A percentile compares a stretch with the other conserved stretches of the same genome.
phyloP scores from a whole-genome alignment of 768 basidiomycete genomes.

The Psilocybe subaeruginosa region DNA sequence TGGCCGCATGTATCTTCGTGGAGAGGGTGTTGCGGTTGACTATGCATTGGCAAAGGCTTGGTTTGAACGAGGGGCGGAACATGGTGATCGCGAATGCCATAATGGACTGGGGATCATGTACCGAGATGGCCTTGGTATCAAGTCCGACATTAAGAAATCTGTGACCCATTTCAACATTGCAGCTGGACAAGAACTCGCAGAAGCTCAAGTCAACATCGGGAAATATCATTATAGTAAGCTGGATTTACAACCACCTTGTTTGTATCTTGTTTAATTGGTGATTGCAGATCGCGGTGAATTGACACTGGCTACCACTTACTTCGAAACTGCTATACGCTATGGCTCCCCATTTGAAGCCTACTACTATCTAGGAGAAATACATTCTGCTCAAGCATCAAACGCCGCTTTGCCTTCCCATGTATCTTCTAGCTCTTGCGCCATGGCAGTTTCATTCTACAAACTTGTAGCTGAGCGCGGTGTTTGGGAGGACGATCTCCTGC shows the following conservation, averaged over 20 bases:
- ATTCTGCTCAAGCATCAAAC: conserved; percentile 58
- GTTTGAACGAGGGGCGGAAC: conserved; percentile 86
- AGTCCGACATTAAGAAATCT: conserved; percentile 66
- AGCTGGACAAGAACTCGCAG: conserved; percentile 86
- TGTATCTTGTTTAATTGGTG: conserved; percentile 12
- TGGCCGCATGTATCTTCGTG: conserved; percentile 92
- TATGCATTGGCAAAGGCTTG: conserved; percentile 82
- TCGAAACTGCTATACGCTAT: conserved; percentile 82
- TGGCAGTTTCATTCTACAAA: conserved; percentile 93
- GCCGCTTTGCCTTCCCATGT: conserved; percentile 46
- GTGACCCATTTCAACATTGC: conserved; percentile 73
- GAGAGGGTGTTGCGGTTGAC: conserved; percentile 88
- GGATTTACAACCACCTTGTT: conserved; percentile 14
- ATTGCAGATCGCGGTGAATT: conserved; percentile 69
- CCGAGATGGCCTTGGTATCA: conserved; percentile 82
- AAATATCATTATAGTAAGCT: conserved; percentile 63
- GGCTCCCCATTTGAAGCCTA: conserved; percentile 96
- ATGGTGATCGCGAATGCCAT: conserved; percentile 85
- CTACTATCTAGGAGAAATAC: conserved; percentile 88
- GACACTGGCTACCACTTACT: conserved; percentile 65
- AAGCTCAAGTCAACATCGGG: conserved; percentile 90
- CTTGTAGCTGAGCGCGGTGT: conserved; percentile 88
- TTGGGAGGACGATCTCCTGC: conserved; percentile 81
- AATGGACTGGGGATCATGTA: conserved; percentile 93
- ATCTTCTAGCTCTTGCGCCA: conserved; percentile 78